phyloP scores from a whole-genome alignment of 495 filamentous ascomycete genomes.

The Penicillium egyptiacum region DNA sequence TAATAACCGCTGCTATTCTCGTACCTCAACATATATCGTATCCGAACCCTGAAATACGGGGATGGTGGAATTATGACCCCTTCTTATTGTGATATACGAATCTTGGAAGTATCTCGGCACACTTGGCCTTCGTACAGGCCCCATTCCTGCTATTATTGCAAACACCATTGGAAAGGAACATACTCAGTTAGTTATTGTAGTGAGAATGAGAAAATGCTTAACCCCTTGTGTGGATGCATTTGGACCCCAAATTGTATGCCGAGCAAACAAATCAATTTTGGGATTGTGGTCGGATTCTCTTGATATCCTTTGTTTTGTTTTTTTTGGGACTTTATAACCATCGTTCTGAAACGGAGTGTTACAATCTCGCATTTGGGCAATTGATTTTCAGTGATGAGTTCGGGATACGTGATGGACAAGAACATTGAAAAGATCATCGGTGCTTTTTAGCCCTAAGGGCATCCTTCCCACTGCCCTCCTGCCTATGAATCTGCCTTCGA shows the following conservation, averaged over 20 bases:
- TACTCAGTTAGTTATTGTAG: background rate
- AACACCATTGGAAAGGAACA: background rate
- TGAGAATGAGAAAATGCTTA: background rate
- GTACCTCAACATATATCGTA: background rate
- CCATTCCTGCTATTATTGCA: background rate
- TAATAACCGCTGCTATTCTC: background rate
- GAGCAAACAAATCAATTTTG: conserved; percentile 5
- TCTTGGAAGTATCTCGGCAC: background rate
- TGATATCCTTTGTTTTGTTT: background rate
- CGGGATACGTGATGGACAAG: background rate
- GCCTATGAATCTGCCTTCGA: background rate
- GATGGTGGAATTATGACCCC: background rate
- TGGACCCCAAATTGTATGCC: conserved; percentile 8
- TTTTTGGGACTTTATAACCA: background rate
- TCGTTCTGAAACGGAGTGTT: background rate
- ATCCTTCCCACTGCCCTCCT: background rate
- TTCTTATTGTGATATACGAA: background rate
- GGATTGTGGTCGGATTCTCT: background rate
- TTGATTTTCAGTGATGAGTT: background rate
- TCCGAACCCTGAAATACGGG: background rate
- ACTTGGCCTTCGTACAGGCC: background rate
- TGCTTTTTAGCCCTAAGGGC: background rate
- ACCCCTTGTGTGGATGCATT: background rate
- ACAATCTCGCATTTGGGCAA: conserved; percentile 3
- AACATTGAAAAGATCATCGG: conserved; percentile 1